Evolutionary conservation across 2,329 filamentous ascomycete species (phyloP).

Genomic region (Cladosporium sp.): DNA sequence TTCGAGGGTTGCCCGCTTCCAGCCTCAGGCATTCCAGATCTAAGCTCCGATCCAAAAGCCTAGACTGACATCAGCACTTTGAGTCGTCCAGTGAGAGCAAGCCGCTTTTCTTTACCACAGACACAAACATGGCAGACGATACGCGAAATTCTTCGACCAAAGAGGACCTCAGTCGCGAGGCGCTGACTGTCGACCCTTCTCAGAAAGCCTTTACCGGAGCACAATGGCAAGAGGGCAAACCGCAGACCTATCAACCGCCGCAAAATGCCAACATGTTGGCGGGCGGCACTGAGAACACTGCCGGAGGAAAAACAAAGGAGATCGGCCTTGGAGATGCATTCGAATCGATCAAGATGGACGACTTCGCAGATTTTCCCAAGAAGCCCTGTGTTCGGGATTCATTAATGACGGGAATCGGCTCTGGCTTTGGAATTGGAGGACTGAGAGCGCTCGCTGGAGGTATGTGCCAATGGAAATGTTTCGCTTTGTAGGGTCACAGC

Average conservation of each 20-base stretch:
- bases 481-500: too few species aligned
- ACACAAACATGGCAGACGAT: conserved; percentile 40
- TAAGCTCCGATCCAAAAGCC: not conserved
- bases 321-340: conserved; percentile 51
- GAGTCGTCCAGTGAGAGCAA: not conserved
- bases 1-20: not conserved
- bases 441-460: conserved; percentile 69
- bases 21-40: not conserved
- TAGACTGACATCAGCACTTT: conserved; percentile 9
- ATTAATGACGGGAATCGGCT: conserved; percentile 73
- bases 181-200: conserved; percentile 26
- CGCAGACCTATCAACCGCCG: conserved; percentile 20
- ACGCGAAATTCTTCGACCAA: conserved; percentile 29
- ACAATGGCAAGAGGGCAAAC: conserved; percentile 28
- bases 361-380: conserved; percentile 67
- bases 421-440: conserved; percentile 69
- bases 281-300: conserved; percentile 52
- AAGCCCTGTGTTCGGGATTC: conserved; percentile 79
- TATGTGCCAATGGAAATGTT: conserved; percentile 36
- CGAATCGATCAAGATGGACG: conserved; percentile 56
- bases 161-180: conserved; percentile 21
- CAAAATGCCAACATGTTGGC: conserved; percentile 51
- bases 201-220: conserved; percentile 29
- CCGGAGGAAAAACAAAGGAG: conserved; percentile 58
- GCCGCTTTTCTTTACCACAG: not conserved